A percentile compares a stretch with the other conserved stretches of the same genome.
Conservation (phyloP, 257 asterid species). For the Solanum boliviense region DNA sequence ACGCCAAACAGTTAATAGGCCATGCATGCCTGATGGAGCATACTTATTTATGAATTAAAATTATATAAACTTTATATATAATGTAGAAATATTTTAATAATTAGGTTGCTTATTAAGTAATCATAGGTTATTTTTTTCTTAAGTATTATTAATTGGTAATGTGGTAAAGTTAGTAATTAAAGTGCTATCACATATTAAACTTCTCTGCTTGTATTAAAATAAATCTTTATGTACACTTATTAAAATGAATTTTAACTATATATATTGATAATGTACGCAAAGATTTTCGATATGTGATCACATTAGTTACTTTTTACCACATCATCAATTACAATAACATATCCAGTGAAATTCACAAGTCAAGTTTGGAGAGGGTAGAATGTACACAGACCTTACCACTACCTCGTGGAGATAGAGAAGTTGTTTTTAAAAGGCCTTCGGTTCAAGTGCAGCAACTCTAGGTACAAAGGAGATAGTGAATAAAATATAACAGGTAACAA, state of each 20-base stretch:
- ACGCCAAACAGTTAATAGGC: neutral
- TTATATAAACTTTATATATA: neutral
- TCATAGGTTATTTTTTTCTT: neutral
- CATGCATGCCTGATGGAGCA: neutral
- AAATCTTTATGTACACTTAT: too few species aligned
- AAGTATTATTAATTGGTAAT: neutral
- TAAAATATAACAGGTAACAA: too few species aligned
- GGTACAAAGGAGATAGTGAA: too few species aligned
- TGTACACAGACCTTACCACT: too few species aligned
- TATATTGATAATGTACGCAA: neutral
- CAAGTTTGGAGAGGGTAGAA: too few species aligned
- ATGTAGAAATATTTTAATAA: neutral
- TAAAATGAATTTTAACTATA: too few species aligned
- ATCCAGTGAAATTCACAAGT: neutral
- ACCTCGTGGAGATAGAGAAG: neutral
- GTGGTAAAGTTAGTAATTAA: neutral
- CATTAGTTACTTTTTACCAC: neutral
- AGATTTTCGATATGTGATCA: neutral
- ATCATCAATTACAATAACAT: neutral
- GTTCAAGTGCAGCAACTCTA: neutral
- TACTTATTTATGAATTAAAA: neutral
- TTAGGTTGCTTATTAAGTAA: neutral
- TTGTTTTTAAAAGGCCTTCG: fast-evolving
- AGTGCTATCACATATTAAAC: neutral
- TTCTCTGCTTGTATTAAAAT: neutral